Evolutionary conservation across 1,139 yeast species (phyloP), one percentile per base, ranked within the genome.

Genomic region (Pichia cactophila): DNA sequence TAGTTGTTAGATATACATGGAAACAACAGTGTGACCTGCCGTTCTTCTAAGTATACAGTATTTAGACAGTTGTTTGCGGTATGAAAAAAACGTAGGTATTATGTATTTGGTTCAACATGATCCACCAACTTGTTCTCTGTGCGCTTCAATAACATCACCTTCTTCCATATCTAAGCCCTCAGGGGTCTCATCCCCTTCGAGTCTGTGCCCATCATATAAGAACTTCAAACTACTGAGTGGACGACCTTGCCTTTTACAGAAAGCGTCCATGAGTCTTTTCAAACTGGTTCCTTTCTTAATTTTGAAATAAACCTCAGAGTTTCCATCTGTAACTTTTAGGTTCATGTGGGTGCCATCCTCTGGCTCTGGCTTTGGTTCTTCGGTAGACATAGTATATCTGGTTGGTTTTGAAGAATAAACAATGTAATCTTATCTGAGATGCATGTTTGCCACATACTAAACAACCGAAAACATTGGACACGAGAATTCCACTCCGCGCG

Each of bases 91-190:
- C 9, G 9, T 28, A 28, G 31, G 23, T 23, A 28, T 28, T 28
- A 11, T 11, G 11, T 28, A 33, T n/a, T 14, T 11, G 3, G 37
- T 16, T 33, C 9, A 23, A 23, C n/a, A 47, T 31, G 48, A 45
- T 28, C 85, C 83, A 35, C 95, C 87, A 51, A 83, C 82, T 69
- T 92, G 98, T 68, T 89, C 96, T 69, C 94, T 84, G 69, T 90
- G 96, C n/a, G 97, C 98, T 69, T 94, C 98, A 59, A 94, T 90
- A 58, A 86, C 86, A 66, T 94, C 99, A 59, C 92, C 92, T 66
- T 92, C 96, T 67, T 86, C 95, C 77, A 90, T 81, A 51, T 88
- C 97, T 59, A 92, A 76, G 56, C 82, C 86, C 45, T 85, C 95
- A 10, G 99, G 97, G 2, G 98, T 92, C 61, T 87, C 89, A 53